Base-by-base conservation (phyloP, 2,329 filamentous ascomycete genomes). In the Arthroderma sp. region DNA sequence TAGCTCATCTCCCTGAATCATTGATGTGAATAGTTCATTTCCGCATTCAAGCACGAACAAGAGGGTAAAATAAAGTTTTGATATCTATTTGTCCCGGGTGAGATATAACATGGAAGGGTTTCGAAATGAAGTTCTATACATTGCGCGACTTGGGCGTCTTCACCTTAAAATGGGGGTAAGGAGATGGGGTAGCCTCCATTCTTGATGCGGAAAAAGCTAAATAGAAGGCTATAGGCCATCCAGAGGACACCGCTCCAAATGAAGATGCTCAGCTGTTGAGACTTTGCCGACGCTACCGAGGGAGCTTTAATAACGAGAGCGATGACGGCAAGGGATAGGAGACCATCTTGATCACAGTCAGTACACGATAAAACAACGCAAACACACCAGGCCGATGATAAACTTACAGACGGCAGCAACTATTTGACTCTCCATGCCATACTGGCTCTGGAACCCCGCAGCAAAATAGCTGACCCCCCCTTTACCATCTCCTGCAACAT, bases 161-260 rank as follows among this genome's bases (percentile, higher is more conserved):
- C 15, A 22, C 9, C 29, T 46, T 71, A 81, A 65, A 98, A 96
- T 7, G 91, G 91, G 45, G 91, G 91, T 50, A 98, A 74, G 59
- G 80, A 87, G 68, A 96, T 95, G 10, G 88, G 88, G 66, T 98
- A 98, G 27, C 86, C 86, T 31, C 80, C 80, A 61, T 96, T 98
- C 80, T 98, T 98, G 56, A 83, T 72, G 56, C 88, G 80, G 75
- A 98, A 98, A 51, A 94, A 73, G 66, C 85, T 95, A 53, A 98
- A 75, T 51, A 98, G 72, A 68, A 94, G 91, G 69, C 88, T 94
- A 72, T 96, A 96, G 67, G 87, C 78, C 51, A 83, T 67, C 55
- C 94, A 80, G 46, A 95, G 67, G 29, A 91, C 69, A 38, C 70
- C 77, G 15, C 78, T 80, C 84, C 87, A 95, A 37, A 83, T 71